A percentile compares a stretch with the other conserved stretches of the same genome.
phyloP scores from a whole-genome alignment of 495 filamentous ascomycete genomes.

The Bryoglossum gracile region DNA sequence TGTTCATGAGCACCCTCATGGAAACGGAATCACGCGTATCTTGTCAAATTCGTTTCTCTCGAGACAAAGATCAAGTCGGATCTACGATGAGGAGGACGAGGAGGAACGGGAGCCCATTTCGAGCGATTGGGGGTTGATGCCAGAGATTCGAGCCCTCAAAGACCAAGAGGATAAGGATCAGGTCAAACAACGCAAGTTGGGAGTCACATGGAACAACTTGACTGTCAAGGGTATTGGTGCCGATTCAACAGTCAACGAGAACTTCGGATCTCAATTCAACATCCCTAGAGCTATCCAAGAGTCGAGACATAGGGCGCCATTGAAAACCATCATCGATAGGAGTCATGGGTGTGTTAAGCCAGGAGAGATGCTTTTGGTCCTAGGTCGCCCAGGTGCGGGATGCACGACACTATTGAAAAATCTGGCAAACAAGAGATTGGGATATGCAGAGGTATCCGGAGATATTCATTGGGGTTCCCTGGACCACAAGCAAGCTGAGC shows the following conservation, averaged over 20 bases:
- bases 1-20: not conserved
- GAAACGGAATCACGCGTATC: constrained; percentile 4
- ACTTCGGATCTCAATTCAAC: constrained; percentile 50
- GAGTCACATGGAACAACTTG: constrained; percentile 53
- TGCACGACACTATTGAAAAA: constrained; percentile 86
- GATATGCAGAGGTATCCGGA: constrained; percentile 69
- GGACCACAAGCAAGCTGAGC: constrained; percentile 45
- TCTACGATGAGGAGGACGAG: constrained; percentile 11
- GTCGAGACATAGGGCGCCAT: constrained; percentile 9
- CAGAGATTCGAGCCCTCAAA: constrained; percentile 36
- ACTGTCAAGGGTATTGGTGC: constrained; percentile 57
- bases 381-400: constrained; percentile 79
- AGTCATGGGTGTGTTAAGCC: constrained; percentile 57
- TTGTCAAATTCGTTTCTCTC: constrained; percentile 13
- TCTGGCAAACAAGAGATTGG: constrained; percentile 73
- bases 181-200: constrained; percentile 44
- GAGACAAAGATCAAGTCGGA: not conserved
- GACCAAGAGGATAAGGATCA: constrained; percentile 40
- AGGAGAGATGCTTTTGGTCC: constrained; percentile 86
- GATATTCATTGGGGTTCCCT: constrained; percentile 78
- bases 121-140: constrained; percentile 41
- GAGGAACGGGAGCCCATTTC: constrained; percentile 17
- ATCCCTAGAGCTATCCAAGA: constrained; percentile 26
- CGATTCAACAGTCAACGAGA: constrained; percentile 43
- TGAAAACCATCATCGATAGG: constrained; percentile 38